Base-by-base conservation (phyloP, 2,329 filamentous ascomycete genomes). In the Coleophoma crateriformis region DNA sequence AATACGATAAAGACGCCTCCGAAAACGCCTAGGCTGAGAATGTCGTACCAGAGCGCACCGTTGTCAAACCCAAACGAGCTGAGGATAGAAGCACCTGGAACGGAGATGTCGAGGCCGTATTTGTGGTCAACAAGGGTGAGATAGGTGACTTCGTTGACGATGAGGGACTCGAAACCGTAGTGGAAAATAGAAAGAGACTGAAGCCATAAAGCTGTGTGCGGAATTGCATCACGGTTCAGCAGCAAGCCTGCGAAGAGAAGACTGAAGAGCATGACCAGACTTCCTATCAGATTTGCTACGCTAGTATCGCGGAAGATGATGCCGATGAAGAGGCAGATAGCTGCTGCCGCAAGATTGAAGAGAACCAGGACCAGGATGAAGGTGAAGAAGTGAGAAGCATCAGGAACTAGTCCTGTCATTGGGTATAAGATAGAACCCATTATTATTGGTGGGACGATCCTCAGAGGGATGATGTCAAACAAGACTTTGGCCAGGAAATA, bases 101-200 rank as follows among this genome's bases (percentile, higher is more conserved):
- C 90, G 47, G 94, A 92, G 55, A 99, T 99, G 62, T 97, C 90
- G 5, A 99, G 80, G 6, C 94, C 94, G 57, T 96, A 96, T 69
- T 97, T 95, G 68, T 94, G 86, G 67, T 99, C 94, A 39, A 95
- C 82, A 22, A 99, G 79, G 0, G 88, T 92, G 40, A 99, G 75
- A 61, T 90, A 89, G 22, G 90, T 84, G 43, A 96, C 95, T 71
- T 99, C 94, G 64, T 97, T 99, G 60, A 99, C 94, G 55, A 97
- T 95, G 13, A 99, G 79, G 2, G 89, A 88, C 74, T 99, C 94
- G 61, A 97, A 97, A 5, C 87, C 92, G 64, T 95, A 99, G 67
- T 99, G 94, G 78, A 99, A 99, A 55, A 99, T 99, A 2, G 91
- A 96, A 8, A 99, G 73, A 71, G 81, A 82, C 74, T 99, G 94